Evolutionary conservation across 306 rosid species (phyloP).

Genomic region (Glycine soja): DNA sequence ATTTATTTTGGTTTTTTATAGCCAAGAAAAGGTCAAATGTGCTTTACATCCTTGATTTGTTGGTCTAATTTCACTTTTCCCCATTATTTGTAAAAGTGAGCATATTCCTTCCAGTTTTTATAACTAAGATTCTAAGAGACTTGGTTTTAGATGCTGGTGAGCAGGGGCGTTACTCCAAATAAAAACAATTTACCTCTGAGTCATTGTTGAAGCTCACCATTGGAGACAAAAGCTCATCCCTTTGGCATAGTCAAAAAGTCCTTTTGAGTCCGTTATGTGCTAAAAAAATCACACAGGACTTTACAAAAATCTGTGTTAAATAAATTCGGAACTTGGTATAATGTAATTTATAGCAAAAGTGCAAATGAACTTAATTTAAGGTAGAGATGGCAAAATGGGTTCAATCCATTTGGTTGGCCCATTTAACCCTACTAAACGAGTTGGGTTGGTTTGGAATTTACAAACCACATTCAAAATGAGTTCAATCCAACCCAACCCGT

Average conservation of each 20-base stretch:
- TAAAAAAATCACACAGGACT: background rate
- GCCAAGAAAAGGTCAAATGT: conserved; percentile 13
- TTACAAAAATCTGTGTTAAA: background rate
- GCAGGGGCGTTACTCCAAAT: background rate
- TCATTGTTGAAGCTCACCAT: conserved; percentile 12
- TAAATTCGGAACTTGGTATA: background rate
- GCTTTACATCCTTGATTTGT: conserved; percentile 22
- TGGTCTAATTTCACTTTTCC: conserved; percentile 28
- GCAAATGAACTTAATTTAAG: conserved; percentile 14
- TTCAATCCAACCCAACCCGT: background rate
- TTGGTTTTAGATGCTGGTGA: conserved; percentile 26
- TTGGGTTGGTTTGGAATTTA: background rate
- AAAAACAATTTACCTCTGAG: conserved; percentile 30
- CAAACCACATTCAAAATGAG: background rate
- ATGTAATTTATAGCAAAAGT: conserved; percentile 11
- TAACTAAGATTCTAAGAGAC: background rate
- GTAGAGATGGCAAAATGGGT: background rate
- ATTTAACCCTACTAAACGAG: background rate
- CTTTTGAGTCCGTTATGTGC: conserved; percentile 32
- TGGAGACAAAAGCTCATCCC: conserved; percentile 15
- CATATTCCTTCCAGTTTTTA: conserved; percentile 29
- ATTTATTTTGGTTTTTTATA: conserved; percentile 36
- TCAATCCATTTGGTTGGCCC: background rate
- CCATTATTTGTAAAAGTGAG: conserved; percentile 17
- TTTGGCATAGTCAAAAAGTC: conserved; percentile 16